Evolutionary conservation across 2,329 filamentous ascomycete species (phyloP).

Genomic region (Periconia sp.): DNA sequence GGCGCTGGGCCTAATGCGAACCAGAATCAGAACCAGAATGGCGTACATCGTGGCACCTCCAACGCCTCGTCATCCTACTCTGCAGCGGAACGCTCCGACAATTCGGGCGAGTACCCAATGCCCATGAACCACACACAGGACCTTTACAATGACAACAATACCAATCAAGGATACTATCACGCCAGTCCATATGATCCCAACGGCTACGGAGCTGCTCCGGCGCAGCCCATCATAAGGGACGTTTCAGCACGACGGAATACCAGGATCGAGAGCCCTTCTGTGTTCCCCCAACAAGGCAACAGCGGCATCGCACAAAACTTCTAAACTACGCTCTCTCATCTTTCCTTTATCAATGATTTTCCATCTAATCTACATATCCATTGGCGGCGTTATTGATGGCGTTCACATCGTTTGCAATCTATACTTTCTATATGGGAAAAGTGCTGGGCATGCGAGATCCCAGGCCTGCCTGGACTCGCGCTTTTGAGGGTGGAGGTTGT

Average conservation of each 20-base stretch:
- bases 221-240: slow-evolving; percentile 85
- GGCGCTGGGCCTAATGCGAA: slow-evolving; percentile 66
- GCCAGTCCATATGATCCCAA: slow-evolving; percentile 58
- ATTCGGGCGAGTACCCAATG: slow-evolving; percentile 58
- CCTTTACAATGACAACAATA: slow-evolving; percentile 52
- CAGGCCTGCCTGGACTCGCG: not conserved
- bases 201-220: slow-evolving; percentile 52
- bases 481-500: not conserved
- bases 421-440: not conserved
- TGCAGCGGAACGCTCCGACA: slow-evolving; percentile 71
- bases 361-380: slow-evolving; percentile 6
- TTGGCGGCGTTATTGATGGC: not conserved
- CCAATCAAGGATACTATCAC: slow-evolving; percentile 59
- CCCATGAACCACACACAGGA: slow-evolving; percentile 50
- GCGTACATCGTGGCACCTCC: slow-evolving; percentile 85
- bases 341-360: not conserved
- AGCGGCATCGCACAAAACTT: slow-evolving; percentile 98
- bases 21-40: slow-evolving; percentile 54
- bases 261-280: slow-evolving; percentile 85
- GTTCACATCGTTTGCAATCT: not conserved
- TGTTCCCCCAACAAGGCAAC: slow-evolving; percentile 86
- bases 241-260: slow-evolving; percentile 92
- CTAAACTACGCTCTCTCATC: slow-evolving; percentile 46
- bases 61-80: slow-evolving; percentile 98
- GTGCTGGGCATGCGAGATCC: not conserved